Base-by-base conservation (phyloP, 2,329 filamentous ascomycete genomes). In the Kalaharituber pfeilii region DNA sequence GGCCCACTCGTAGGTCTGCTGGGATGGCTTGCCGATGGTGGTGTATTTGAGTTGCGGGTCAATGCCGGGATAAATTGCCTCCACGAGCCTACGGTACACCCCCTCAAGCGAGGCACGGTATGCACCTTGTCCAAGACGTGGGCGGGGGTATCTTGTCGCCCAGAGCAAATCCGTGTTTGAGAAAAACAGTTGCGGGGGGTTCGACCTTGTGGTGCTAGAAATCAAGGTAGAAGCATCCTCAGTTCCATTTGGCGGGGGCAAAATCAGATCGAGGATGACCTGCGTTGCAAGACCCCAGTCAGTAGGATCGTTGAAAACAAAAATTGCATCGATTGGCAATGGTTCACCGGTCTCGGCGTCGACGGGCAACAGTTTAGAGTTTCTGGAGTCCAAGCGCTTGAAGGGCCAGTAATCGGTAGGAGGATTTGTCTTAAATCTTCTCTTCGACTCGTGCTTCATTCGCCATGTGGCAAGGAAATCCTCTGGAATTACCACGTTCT, bases 281-380 rank as follows among this genome's bases (percentile, higher is more conserved):
- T 94, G 84, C 2, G 80, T 79, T 67, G 96, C 89, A 8, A 95
- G 75, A 0, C 84, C 87, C 91, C 91, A 98, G 71, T 98, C 91
- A 54, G 91, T 79, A 2, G 91, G 88, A 68, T 96, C 91, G 67
- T 94, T 94, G 75, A 89, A 95, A 5, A 95, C 83, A 64, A 96
- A 83, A 26, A 96, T 79, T 26, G 88, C 87, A 65, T 94, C 86
- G 62, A 98, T 82, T 62, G 86, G 87, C 24, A 52, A 18, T 4
- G 50, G 24, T 27, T 49, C 53, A 13, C 39, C 30, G n/a, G n/a
- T n/a, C n/a, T n/a, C n/a, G n/a, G n/a, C n/a, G 5, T 52, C 52
- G 1, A 59, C 47, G 2, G 52, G 42, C 49, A 89, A 74, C 24
- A 57, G 29, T 1, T 9, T 26, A 6, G 54, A 49, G 49, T 26